Conservation (phyloP, 139 green algal genomes). For the Coelastrella sp. region DNA sequence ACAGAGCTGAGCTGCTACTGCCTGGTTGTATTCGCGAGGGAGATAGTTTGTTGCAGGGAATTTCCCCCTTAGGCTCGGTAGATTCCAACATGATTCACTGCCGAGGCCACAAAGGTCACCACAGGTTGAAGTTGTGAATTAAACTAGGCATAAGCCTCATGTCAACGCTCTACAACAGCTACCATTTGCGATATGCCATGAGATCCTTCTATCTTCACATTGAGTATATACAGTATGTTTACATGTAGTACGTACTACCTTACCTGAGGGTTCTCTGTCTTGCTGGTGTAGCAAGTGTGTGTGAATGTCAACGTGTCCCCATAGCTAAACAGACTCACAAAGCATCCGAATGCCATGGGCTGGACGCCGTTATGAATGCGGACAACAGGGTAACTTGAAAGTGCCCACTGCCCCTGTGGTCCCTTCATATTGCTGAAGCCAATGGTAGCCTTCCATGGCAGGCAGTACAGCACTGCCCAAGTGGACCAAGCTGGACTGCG, state of each 20-base stretch:
- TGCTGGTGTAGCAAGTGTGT: slow-evolving; percentile 36
- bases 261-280: slow-evolving; percentile 18
- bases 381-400: slow-evolving; percentile 15
- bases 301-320: slow-evolving; percentile 22
- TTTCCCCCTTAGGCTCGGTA: no score
- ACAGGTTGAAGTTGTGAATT: no score
- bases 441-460: slow-evolving; percentile 38
- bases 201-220: neutral
- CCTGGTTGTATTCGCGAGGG: no score
- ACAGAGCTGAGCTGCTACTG: neutral
- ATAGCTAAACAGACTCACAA: slow-evolving; percentile 47
- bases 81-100: no score
- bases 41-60: no score
- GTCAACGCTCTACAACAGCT: no score
- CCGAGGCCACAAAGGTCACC: no score
- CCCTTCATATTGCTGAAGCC: slow-evolving; percentile 50
- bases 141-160: no score
- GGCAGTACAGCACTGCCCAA: slow-evolving; percentile 2
- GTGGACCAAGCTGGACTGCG: neutral
- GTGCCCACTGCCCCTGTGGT: neutral
- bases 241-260: neutral
- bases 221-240: neutral
- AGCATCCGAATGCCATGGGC: slow-evolving; percentile 44
- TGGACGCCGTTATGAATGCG: slow-evolving; percentile 49
- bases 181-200: no score